Conservation (phyloP, 345 rosid species). For the Pugionium cornutum region DNA sequence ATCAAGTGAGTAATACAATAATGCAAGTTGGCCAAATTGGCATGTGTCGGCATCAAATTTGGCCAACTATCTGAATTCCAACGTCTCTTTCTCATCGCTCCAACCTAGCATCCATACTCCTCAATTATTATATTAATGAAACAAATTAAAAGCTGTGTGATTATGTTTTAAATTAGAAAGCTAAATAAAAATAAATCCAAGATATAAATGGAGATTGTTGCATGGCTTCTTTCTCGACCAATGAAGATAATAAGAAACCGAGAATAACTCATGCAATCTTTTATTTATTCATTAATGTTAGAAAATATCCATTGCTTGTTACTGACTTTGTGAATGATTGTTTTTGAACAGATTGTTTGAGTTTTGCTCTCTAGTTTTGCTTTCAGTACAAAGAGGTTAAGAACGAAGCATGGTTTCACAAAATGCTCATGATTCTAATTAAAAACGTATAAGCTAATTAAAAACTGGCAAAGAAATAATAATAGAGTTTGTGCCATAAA, state of each 20-base stretch:
- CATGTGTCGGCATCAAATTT: slow-evolving; percentile 44
- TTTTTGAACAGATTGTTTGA: too few relatives aligned
- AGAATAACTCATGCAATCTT: slow-evolving; percentile 2
- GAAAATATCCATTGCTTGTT: too few relatives aligned
- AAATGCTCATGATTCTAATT: too few relatives aligned
- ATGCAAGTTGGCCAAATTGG: slow-evolving; percentile 39
- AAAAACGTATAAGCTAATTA: too few relatives aligned
- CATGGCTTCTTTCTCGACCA: slow-evolving; percentile 26
- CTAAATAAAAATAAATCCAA: slow-evolving; percentile 22
- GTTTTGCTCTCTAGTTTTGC: too few relatives aligned
- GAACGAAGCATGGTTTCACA: too few relatives aligned
- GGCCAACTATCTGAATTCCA: slow-evolving; percentile 34
- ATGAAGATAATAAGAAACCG: slow-evolving; percentile 11
- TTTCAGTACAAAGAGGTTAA: too few relatives aligned
- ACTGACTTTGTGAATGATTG: too few relatives aligned
- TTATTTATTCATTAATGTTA: too few relatives aligned
- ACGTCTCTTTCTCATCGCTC: slow-evolving; percentile 30
- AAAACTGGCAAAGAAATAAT: too few relatives aligned
- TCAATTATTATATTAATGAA: slow-evolving; percentile 34
- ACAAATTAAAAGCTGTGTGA: slow-evolving; percentile 24
- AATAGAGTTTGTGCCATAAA: too few relatives aligned
- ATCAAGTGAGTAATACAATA: slow-evolving; percentile 16
- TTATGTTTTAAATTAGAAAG: slow-evolving; percentile 6
- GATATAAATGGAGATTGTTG: not conserved
- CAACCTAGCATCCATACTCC: slow-evolving; percentile 34